Percentiles rank a stretch among this genome's conserved stretches.
Conservation (phyloP, 2,329 filamentous ascomycete species). For the Botrytis galanthina region DNA sequence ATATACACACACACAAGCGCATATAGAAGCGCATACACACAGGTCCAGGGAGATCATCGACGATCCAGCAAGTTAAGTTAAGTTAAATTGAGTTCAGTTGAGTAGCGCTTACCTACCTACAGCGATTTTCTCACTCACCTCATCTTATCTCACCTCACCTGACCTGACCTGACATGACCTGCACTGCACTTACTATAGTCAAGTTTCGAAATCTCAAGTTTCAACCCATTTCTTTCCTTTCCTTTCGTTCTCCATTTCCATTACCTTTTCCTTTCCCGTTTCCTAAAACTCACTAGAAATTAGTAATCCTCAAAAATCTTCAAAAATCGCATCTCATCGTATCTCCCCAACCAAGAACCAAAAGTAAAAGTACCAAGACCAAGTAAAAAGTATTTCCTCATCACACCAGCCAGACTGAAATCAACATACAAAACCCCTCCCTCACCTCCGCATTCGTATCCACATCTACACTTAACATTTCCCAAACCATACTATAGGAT, state of each 20-base stretch:
- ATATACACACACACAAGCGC: not conserved
- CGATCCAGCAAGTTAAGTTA: not conserved
- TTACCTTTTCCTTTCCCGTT: not conserved
- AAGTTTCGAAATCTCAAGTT: not conserved
- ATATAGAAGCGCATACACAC: not conserved
- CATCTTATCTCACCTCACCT: not conserved
- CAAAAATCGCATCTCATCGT: not conserved
- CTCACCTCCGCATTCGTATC: not conserved
- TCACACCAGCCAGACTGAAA: not conserved
- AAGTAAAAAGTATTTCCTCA: not conserved
- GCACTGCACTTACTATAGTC: not conserved
- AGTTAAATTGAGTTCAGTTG: too few relatives aligned
- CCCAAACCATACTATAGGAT: too few relatives aligned
- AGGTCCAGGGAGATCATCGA: not conserved
- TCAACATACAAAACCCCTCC: too few relatives aligned
- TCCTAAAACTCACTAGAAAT: not conserved
- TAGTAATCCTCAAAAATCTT: not conserved
- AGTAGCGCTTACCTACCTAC: not conserved
- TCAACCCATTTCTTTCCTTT: not conserved
- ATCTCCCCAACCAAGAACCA: not conserved
- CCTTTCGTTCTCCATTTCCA: not conserved
- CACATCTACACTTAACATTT: not conserved
- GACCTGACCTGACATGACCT: not conserved
- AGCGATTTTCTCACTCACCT: not conserved
- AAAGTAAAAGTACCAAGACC: not conserved